These are phyloP conservation scores for Melastoma malabathricum DNA, from an alignment of 345 rosid species.

Conservation along the genomic window DNA sequence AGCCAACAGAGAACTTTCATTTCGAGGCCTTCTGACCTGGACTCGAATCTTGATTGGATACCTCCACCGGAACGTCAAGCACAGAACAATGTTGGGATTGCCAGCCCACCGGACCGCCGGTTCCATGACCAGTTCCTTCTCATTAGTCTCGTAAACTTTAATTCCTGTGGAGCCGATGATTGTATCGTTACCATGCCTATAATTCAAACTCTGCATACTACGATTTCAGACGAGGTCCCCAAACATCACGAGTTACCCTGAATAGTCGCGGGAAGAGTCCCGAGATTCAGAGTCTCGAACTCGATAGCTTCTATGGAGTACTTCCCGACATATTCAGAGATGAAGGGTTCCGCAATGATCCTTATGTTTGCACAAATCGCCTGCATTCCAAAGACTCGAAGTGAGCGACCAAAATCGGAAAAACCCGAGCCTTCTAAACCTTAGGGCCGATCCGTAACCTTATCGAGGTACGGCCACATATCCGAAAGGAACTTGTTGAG, in stretches of 20 bases:
- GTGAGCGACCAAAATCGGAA: neutral
- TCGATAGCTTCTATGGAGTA: conserved; percentile 15
- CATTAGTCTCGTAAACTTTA: conserved; percentile 28
- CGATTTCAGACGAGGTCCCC: no score
- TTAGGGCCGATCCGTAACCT: conserved; percentile 8
- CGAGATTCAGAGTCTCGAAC: conserved; percentile 22
- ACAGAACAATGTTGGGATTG: conserved; percentile 34
- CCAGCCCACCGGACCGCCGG: conserved; percentile 36
- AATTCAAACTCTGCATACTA: neutral
- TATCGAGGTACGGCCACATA: conserved; percentile 38
- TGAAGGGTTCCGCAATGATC: conserved; percentile 13
- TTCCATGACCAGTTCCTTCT: conserved; percentile 31
- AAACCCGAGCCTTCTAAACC: neutral
- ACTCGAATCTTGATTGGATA: conserved; percentile 12
- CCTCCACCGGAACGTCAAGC: conserved; percentile 14
- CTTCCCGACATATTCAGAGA: conserved; percentile 14
- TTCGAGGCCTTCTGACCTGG: conserved; percentile 23
- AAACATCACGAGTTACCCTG: conserved; percentile 15
- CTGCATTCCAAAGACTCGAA: conserved; percentile 7
- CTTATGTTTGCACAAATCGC: conserved; percentile 21
- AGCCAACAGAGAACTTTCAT: neutral
- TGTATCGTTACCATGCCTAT: neutral
- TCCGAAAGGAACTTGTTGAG: conserved; percentile 25
- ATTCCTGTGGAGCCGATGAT: conserved; percentile 19
- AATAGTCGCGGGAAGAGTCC: conserved; percentile 21